Conservation (phyloP, 257 asterid species). For the Lycium barbarum region DNA sequence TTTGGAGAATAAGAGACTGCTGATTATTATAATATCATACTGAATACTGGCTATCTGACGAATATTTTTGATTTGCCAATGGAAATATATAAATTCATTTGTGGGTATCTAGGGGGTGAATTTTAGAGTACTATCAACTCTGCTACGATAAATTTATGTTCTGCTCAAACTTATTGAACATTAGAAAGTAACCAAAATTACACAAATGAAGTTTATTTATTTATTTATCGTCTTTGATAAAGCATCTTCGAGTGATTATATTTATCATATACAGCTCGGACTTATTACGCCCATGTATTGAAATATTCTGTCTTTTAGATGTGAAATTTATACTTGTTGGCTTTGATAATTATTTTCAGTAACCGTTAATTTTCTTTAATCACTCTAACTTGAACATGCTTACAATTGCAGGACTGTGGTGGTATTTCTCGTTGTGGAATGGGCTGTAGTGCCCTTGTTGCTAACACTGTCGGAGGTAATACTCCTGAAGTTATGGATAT, state of each 20-base stretch:
- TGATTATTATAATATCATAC: background rate
- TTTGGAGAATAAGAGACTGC: background rate
- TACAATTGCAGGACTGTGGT: conserved; percentile 76
- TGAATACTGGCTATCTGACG: background rate
- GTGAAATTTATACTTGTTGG: background rate
- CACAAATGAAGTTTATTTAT: background rate
- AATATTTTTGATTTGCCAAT: background rate
- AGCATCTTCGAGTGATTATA: conserved; percentile 12
- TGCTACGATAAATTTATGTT: background rate
- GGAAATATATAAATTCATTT: background rate
- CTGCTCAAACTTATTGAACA: background rate
- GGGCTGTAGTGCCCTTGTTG: conserved; percentile 91
- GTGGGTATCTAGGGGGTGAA: background rate
- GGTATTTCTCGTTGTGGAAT: conserved; percentile 86
- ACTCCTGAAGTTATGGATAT: conserved; percentile 23
- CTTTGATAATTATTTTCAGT: background rate
- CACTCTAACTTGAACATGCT: conserved; percentile 31
- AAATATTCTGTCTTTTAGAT: background rate
- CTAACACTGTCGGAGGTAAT: conserved; percentile 71
- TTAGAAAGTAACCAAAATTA: background rate
- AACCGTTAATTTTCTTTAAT: conserved; percentile 3
- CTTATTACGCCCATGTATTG: background rate
- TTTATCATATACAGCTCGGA: background rate
- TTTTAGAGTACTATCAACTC: background rate
- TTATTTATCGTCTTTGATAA: background rate